phyloP scores from a whole-genome alignment of 495 filamentous ascomycete genomes.

The Aspergillus avenaceus region DNA sequence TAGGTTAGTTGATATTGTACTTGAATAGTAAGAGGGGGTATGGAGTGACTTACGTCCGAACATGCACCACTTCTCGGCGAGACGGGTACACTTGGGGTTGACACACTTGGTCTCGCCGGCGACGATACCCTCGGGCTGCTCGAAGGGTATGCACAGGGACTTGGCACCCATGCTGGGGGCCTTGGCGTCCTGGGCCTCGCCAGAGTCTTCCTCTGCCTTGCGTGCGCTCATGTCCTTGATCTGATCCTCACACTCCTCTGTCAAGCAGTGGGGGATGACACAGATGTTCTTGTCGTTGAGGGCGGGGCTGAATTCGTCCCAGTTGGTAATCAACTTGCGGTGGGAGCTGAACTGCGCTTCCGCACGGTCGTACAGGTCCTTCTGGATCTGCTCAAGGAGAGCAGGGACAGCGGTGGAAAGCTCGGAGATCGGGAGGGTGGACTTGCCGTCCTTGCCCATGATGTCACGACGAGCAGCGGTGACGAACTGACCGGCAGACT shows the following conservation, averaged over 20 bases:
- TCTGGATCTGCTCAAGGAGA: conserved; percentile 84
- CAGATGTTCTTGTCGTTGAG: conserved; percentile 89
- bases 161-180: conserved; percentile 96
- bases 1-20: conserved; percentile 5
- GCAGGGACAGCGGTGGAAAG: conserved; percentile 66
- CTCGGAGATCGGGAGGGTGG: conserved; percentile 66
- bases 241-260: conserved; percentile 81
- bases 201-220: conserved; percentile 60
- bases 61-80: conserved; percentile 80
- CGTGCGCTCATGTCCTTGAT: conserved; percentile 87
- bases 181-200: conserved; percentile 68
- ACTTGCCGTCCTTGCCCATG: conserved; percentile 62
- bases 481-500: conserved; percentile 76
- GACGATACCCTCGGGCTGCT: conserved; percentile 79
- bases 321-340: conserved; percentile 74
- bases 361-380: conserved; percentile 79
- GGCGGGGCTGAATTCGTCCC: conserved; percentile 83
- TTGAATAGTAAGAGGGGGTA: neutral
- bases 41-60: conserved; percentile 59
- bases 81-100: conserved; percentile 72
- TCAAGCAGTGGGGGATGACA: conserved; percentile 80
- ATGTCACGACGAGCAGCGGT: conserved; percentile 83
- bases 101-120: conserved; percentile 82
- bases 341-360: conserved; percentile 71
- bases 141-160: conserved; percentile 94